Conservation (phyloP, 2,329 filamentous ascomycete genomes). For the Phaeomoniella chlamydospora region DNA sequence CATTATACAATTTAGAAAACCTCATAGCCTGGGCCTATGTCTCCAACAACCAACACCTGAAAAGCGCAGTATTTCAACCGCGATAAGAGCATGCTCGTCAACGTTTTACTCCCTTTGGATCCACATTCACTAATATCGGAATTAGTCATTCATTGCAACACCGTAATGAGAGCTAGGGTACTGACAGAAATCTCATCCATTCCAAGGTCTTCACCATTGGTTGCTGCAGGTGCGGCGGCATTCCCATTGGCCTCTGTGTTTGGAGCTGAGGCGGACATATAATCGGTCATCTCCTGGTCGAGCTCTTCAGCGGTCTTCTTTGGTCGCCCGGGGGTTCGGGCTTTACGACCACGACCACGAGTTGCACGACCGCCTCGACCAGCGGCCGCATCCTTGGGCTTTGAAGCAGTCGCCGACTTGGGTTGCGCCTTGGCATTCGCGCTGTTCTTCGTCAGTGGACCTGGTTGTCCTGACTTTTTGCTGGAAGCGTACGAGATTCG, state of each 20-base stretch:
- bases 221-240: constrained; percentile 30
- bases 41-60: too few species aligned
- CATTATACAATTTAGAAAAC: too few species aligned
- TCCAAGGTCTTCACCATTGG: constrained; percentile 34
- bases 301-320: constrained; percentile 93
- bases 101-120: too few species aligned
- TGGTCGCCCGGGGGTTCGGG: constrained; percentile 46
- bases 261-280: constrained; percentile 48
- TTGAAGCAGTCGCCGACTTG: constrained; percentile 66
- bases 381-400: constrained; percentile 37
- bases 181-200: constrained; percentile 44
- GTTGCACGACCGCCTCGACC: constrained; percentile 26
- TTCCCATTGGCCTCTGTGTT: constrained; percentile 24
- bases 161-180: constrained; percentile 8
- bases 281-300: constrained; percentile 95
- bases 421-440: constrained; percentile 50
- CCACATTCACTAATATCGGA: too few species aligned
- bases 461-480: constrained; percentile 5
- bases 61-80: too few species aligned
- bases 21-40: too few species aligned
- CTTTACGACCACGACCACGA: constrained; percentile 35
- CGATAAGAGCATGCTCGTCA: too few species aligned
- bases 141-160: too few species aligned
- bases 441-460: constrained; percentile 11
- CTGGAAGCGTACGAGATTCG: constrained; percentile 55